Evolutionary conservation across 768 basidiomycete species (phyloP), one percentile per base, ranked within the genome.

Genomic region (Phaeotremella fagi): DNA sequence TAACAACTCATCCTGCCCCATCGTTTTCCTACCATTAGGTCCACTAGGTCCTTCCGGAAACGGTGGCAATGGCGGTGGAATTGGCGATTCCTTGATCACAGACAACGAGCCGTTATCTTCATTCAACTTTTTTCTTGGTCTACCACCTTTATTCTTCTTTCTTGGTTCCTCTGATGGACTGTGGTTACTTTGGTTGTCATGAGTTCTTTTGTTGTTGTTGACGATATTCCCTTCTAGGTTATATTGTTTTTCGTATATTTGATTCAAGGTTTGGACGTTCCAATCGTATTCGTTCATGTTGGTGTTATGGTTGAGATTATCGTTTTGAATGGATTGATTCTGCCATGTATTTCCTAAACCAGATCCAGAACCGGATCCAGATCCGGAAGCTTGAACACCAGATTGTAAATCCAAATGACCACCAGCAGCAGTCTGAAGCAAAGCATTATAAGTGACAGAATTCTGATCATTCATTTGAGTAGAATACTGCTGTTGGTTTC

Each of bases 1-100:
- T 35, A 63, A 35, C 43, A 63, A n/a, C 33, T 63, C 61, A 15
- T 63, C 61, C 24, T 50, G 41, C 4, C 57, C 57, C 61, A 63
- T 63, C 29, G 52, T 55, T 45, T 63, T 63, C 41, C 61, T 49
- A 3, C 57, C 48, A 14, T 55, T 55, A 23, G 54, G 57, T 4
- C 60, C 60, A 11, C 37, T 50, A 2, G 60, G 60, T 22, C 55
- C 55, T 22, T 53, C 29, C 5, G 60, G 60, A 51, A 55, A 61
- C 37, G 45, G 47, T 9, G 60, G 60, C 15, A 61, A 35, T 3
- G 9, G 26, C 7, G 14, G 18, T 18, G 28, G 24, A n/a, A n/a
- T n/a, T n/a, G n/a, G n/a, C n/a, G n/a, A n/a, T n/a, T n/a, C n/a
- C n/a, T n/a, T n/a, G n/a, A n/a, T n/a, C n/a, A n/a, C n/a, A 26